These are phyloP conservation scores for Ogataea paraovalis DNA, from an alignment of 805 yeast genomes.

Conservation along the genomic window DNA sequence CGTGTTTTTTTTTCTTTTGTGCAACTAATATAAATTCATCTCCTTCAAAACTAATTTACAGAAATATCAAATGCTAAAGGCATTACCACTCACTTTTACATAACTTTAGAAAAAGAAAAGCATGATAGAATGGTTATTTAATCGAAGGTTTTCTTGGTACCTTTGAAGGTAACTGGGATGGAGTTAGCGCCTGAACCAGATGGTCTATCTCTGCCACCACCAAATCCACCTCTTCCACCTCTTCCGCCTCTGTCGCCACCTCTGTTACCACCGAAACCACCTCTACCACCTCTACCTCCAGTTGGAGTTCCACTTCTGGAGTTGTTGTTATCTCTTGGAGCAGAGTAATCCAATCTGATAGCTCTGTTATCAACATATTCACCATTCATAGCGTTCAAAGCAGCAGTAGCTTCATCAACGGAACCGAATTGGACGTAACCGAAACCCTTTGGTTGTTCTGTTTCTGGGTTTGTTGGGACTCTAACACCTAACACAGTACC, in stretches of 20 bases:
- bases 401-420: conserved; percentile 86
- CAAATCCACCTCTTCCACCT: too few species aligned
- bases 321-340: conserved; percentile 56
- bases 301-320: conserved; percentile 36
- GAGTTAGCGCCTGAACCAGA: conserved; percentile 62
- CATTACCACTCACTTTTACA: background rate
- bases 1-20: background rate
- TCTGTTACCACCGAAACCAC: conserved; percentile 32
- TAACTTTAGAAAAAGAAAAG: background rate
- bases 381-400: conserved; percentile 84
- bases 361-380: conserved; percentile 87
- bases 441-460: conserved; percentile 98
- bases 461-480: conserved; percentile 97
- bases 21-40: background rate
- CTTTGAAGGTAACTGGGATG: conserved; percentile 71
- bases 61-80: background rate
- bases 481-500: conserved; percentile 88
- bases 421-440: conserved; percentile 92
- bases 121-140: conserved; percentile 30
- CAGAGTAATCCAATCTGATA: conserved; percentile 89
- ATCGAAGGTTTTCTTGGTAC: conserved; percentile 80
- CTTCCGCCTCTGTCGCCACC: conserved; percentile 39
- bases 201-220: conserved; percentile 41
- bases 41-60: conserved; percentile 8
- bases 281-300: conserved; percentile 42